These are phyloP conservation scores for Calocybe gangraenosa DNA, from an alignment of 768 basidiomycete genomes.

Conservation along the genomic window DNA sequence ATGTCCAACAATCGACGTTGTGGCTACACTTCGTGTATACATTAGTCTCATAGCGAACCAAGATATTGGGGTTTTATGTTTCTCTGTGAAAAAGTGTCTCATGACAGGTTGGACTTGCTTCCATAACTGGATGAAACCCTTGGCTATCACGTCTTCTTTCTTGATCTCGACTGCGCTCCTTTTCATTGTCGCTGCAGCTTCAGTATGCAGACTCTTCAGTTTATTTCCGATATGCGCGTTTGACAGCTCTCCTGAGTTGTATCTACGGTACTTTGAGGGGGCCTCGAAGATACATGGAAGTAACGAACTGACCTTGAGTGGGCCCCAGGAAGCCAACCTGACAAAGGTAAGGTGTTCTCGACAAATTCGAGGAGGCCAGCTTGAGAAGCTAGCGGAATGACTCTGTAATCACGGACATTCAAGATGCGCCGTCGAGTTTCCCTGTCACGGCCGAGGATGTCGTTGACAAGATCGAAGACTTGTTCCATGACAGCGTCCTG, in stretches of 20 bases:
- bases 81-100: constrained; percentile 92
- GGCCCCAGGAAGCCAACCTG: constrained; percentile 55
- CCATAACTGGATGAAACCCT: constrained; percentile 31
- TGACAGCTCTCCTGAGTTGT: constrained; percentile 55
- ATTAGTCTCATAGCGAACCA: constrained; percentile 92
- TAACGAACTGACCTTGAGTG: constrained; percentile 51
- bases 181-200: constrained; percentile 9
- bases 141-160: constrained; percentile 10
- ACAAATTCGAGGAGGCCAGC: constrained; percentile 94
- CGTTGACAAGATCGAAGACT: constrained; percentile 87
- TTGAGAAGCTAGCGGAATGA: constrained; percentile 76
- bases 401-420: constrained; percentile 79
- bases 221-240: constrained; percentile 25
- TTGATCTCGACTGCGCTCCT: neutral
- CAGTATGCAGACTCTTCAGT: constrained; percentile 25
- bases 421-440: constrained; percentile 73
- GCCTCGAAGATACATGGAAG: neutral
- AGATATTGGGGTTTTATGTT: constrained; percentile 78
- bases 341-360: constrained; percentile 64
- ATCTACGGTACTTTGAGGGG: constrained; percentile 38
- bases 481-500: constrained; percentile 99
- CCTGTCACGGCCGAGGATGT: constrained; percentile 66
- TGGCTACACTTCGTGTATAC: constrained; percentile 91
- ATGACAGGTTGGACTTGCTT: constrained; percentile 74
- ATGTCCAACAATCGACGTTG: constrained; percentile 91